Percentiles rank a stretch among this genome's conserved stretches.
Conservation (phyloP, 148 eudicot genomes). For the Dianthus caryophyllus region DNA sequence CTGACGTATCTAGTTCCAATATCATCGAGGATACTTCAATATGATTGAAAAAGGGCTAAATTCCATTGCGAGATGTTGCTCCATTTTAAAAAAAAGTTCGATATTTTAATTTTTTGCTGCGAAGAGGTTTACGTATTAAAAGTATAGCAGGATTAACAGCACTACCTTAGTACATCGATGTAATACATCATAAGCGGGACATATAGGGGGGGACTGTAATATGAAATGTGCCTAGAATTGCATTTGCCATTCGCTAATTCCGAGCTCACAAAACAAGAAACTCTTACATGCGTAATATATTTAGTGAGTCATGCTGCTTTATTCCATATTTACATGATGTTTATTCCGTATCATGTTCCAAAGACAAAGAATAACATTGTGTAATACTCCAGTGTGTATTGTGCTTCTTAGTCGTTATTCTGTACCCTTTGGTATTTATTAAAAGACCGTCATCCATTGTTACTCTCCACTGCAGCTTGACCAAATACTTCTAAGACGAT, state of each 20-base stretch:
- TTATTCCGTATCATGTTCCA: not conserved
- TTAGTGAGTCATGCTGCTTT: not conserved
- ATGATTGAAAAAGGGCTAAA: not conserved
- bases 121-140: too few species aligned
- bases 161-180: too few species aligned
- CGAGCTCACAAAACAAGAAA: not conserved
- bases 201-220: too few species aligned
- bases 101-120: too few species aligned
- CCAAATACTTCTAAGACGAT: constrained; percentile 54
- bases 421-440: not conserved
- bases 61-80: not conserved
- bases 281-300: too few species aligned
- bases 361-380: not conserved
- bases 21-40: not conserved
- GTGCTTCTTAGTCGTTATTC: not conserved
- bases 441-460: not conserved
- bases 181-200: too few species aligned
- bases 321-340: too few species aligned
- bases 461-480: constrained; percentile 51
- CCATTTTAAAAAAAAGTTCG: too few species aligned
- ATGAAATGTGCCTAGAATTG: not conserved
- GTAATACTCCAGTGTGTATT: not conserved
- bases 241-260: not conserved
- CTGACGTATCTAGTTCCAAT: not conserved
- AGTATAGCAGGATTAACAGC: too few species aligned